Conservation (phyloP, 2,329 filamentous ascomycete genomes). For the Cryoendolithus antarcticus region DNA sequence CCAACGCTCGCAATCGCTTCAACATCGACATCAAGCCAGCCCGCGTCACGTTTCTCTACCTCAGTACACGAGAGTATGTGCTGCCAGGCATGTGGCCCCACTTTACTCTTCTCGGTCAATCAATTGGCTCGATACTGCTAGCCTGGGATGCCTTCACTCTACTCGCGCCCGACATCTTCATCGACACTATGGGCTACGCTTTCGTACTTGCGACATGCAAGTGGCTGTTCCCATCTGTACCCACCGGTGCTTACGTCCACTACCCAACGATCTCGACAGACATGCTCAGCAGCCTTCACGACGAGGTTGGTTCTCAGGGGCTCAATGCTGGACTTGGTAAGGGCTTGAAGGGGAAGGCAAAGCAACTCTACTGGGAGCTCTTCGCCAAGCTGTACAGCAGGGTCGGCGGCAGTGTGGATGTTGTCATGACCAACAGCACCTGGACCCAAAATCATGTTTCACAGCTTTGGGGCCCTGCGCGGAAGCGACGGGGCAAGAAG, state of each 20-base stretch:
- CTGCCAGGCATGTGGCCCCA: constrained; percentile 77
- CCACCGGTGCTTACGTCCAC: constrained; percentile 89
- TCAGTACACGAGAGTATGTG: constrained; percentile 77
- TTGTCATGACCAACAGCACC: constrained; percentile 94
- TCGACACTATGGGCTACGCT: constrained; percentile 97
- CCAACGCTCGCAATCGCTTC: constrained; percentile 57
- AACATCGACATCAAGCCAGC: constrained; percentile 81
- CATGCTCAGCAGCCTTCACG: constrained; percentile 68
- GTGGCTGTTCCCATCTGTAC: constrained; percentile 64
- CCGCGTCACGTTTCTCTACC: constrained; percentile 77
- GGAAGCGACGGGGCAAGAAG: constrained; percentile 34
- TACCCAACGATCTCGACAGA: constrained; percentile 98
- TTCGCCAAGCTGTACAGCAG: constrained; percentile 75
- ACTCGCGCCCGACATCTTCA: constrained; percentile 81
- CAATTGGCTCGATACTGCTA: constrained; percentile 72
- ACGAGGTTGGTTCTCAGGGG: constrained; percentile 41
- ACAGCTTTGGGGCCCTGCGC: constrained; percentile 57
- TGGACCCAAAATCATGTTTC: constrained; percentile 85
- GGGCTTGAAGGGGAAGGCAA: constrained; percentile 57
- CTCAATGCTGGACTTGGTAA: constrained; percentile 73
- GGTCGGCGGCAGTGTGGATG: constrained; percentile 72
- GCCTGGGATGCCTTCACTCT: constrained; percentile 90
- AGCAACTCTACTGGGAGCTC: constrained; percentile 72
- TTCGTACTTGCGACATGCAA: constrained; percentile 77
- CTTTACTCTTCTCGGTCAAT: constrained; percentile 91